phyloP scores from a whole-genome alignment of 2,329 filamentous ascomycete species.

The Metarhizium guizhouense region DNA sequence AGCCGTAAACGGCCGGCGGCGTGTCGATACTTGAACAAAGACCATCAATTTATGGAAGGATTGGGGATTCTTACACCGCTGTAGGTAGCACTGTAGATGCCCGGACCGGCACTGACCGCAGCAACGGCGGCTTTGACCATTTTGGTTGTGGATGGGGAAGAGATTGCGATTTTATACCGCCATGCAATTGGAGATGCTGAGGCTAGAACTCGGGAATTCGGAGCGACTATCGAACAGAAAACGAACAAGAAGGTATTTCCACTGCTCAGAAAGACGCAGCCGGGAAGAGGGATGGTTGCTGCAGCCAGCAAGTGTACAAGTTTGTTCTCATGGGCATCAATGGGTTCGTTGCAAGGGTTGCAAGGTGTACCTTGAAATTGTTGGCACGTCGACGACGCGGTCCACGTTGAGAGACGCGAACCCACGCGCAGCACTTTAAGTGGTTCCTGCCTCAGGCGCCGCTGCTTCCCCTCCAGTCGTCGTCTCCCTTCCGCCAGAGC shows the following conservation, averaged over 20 bases:
- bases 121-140: conserved; percentile 39
- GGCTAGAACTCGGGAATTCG: background rate
- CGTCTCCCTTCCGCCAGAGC: conserved; percentile 5
- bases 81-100: conserved; percentile 61
- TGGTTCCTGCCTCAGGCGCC: conserved; percentile 25
- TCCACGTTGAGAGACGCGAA: conserved; percentile 24
- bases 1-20: background rate
- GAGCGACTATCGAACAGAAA: background rate
- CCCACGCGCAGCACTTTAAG: conserved; percentile 29
- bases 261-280: background rate
- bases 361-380: conserved; percentile 17
- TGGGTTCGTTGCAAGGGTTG: conserved; percentile 11
- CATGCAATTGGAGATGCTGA: background rate
- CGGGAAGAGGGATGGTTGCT: background rate
- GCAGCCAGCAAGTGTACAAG: background rate
- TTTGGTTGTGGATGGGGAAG: conserved; percentile 15
- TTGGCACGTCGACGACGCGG: conserved; percentile 29
- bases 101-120: conserved; percentile 25
- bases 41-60: background rate
- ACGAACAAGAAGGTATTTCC: background rate
- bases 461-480: background rate
- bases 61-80: conserved; percentile 46
- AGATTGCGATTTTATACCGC: background rate
- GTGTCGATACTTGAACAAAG: background rate
- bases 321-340: background rate